Evolutionary conservation across 225 moss, liverwort and hornwort genomes (phyloP).

Genomic region (Ulota crispa): DNA sequence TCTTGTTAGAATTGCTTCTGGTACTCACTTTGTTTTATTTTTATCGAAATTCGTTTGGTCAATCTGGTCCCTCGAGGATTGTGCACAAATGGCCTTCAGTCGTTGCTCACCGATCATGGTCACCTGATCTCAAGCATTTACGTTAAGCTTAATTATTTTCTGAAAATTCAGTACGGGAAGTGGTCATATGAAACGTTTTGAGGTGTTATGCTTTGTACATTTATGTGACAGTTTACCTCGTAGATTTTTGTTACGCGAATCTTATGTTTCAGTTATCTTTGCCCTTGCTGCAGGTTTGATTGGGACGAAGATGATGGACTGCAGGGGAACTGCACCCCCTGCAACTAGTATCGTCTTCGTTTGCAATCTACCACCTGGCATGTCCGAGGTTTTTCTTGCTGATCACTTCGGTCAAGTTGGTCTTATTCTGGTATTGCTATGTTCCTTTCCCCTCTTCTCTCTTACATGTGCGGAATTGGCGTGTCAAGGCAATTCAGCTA

Average conservation of each 20-base stretch:
- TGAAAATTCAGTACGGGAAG: not conserved
- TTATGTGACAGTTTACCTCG: not conserved
- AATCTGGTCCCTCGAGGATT: not conserved
- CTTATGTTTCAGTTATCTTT: not conserved
- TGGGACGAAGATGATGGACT: slow-evolving; percentile 58
- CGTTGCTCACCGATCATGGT: not conserved
- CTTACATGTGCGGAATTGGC: not conserved
- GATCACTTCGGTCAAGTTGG: slow-evolving; percentile 78
- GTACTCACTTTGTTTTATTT: not conserved
- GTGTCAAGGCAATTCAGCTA: not conserved
- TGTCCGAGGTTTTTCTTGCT: slow-evolving; percentile 60
- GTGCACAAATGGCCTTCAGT: not conserved
- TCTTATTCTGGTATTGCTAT: slow-evolving; percentile 52
- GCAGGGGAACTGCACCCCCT: slow-evolving; percentile 47
- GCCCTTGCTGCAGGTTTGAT: slow-evolving; percentile 12
- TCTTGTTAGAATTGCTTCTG: not conserved
- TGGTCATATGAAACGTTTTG: not conserved
- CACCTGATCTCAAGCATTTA: not conserved
- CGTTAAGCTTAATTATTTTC: not conserved
- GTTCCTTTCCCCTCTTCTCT: not conserved
- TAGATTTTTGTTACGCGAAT: no score
- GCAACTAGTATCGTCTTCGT: slow-evolving; percentile 60
- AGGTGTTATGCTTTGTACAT: not conserved
- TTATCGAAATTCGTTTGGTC: not conserved
- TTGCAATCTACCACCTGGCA: slow-evolving; percentile 68